Evolutionary conservation across 768 basidiomycete genomes (phyloP), one percentile per base, ranked within the genome.

Genomic region (Galerina sulciceps): DNA sequence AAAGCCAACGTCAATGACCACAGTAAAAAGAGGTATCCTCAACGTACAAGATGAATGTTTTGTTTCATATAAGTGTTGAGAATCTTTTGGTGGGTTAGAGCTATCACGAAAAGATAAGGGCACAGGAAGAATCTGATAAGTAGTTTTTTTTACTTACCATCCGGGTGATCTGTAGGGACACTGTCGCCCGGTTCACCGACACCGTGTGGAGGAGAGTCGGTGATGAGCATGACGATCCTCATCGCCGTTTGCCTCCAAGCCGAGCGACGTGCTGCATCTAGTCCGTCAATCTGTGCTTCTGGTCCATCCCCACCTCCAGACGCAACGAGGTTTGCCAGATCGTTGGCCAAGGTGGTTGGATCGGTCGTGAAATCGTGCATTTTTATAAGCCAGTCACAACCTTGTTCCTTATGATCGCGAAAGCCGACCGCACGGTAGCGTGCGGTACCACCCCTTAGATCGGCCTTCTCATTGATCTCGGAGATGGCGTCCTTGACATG

Each of bases 151-250:
- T n/a, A n/a, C 40, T 43, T 34, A 53, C 52, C 38, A 15, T 34
- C 31, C 31, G 52, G 52, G 31, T 53, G 52, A 36, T 51, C 49
- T 51, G 11, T 31, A 23, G 57, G 57, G 41, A 53, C 42, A 10
- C 42, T 42, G 38, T 67, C 64, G 4, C 61, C 50, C 4, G 52
- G 51, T 48, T 65, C 64, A 11, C 61, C 61, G 13, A 60, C 55
- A 48, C 64, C 64, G 42, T 65, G 64, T 11, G 64, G 64, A 18
- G 64, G 64, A 37, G 64, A 55, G 38, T 65, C 64, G n/a, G 64
- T 62, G 18, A 62, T 58, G 4, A 65, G 51, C 38, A 65, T 43
- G 15, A 55, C 64, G 20, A 60, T 52, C 44, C 59, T 65, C 41
- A 47, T 56, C 23, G 64, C 59, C 10, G 57, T 41, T 10, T 45